Percentiles rank a stretch among this genome's conserved stretches.
Evolutionary conservation across 139 green algal genomes (phyloP).

Genomic region (Haematococcus sp.): DNA sequence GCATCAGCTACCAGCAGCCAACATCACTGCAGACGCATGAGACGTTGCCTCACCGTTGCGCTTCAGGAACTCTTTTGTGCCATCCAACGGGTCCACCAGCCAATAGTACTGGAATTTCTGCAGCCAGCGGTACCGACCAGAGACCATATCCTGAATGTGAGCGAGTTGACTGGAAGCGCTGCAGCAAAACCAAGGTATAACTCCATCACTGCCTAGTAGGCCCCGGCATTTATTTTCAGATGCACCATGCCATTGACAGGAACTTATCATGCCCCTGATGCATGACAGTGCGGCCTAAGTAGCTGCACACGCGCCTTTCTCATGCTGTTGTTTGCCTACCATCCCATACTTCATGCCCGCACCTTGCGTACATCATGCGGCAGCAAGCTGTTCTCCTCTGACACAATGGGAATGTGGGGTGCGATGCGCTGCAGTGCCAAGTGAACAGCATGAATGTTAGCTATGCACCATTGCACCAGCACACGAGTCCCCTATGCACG

Average conservation of each 20-base stretch:
- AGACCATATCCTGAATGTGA: not conserved
- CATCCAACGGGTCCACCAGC: slow-evolving; percentile 85
- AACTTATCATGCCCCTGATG: no score
- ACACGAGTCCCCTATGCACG: no score
- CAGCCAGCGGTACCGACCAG: not conserved
- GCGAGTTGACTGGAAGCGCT: not conserved
- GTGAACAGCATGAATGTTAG: no score
- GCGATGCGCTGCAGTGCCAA: slow-evolving; percentile 27
- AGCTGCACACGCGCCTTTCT: no score
- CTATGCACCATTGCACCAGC: no score
- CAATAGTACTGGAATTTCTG: slow-evolving; percentile 78
- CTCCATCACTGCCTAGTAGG: not conserved
- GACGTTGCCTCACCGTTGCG: slow-evolving; percentile 72
- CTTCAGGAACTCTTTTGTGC: slow-evolving; percentile 93
- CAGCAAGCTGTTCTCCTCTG: slow-evolving; percentile 75
- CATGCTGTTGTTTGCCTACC: no score
- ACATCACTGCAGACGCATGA: no score
- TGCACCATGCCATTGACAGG: no score
- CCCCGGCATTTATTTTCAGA: no score
- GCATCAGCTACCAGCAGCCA: no score
- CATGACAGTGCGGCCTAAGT: no score
- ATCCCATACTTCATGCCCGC: no score
- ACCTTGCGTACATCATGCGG: slow-evolving; percentile 66
- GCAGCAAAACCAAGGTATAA: not conserved
- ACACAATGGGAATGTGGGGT: slow-evolving; percentile 85